phyloP scores from a whole-genome alignment of 2,329 filamentous ascomycete species.

The Arachnomyces sp. region DNA sequence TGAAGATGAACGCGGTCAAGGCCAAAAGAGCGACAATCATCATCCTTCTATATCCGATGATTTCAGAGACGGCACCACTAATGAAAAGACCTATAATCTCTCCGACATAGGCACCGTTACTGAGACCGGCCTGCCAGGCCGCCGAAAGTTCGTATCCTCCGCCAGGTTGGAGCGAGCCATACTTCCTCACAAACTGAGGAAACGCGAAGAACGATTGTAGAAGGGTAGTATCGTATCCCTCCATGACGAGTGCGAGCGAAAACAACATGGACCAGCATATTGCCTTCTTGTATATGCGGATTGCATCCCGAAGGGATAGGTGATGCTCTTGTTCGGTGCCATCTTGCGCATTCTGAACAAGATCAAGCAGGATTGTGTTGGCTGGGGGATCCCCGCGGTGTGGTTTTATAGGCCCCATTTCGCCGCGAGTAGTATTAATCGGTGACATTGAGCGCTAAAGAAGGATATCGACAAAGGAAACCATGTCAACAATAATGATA shows the following conservation, averaged over 20 bases:
- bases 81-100: slow-evolving; percentile 23
- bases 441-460: no score
- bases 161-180: slow-evolving; percentile 9
- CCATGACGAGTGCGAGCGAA: slow-evolving; percentile 18
- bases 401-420: no score
- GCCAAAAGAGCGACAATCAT: slow-evolving; percentile 37
- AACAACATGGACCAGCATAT: slow-evolving; percentile 8
- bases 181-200: slow-evolving; percentile 19
- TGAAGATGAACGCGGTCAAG: slow-evolving; percentile 41
- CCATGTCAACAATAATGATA: no score
- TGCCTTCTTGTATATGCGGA: no score
- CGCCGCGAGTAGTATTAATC: no score
- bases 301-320: no score
- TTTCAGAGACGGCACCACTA: slow-evolving; percentile 21
- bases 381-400: no score
- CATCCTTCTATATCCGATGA: slow-evolving; percentile 38
- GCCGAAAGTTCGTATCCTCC: slow-evolving; percentile 19
- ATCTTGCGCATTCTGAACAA: slow-evolving; percentile 11
- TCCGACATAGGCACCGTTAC: slow-evolving; percentile 19
- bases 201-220: slow-evolving; percentile 24
- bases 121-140: slow-evolving; percentile 20
- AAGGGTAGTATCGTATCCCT: slow-evolving; percentile 22
- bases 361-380: no score
- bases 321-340: slow-evolving; percentile 5
- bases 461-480: no score